phyloP scores from a whole-genome alignment of 2,329 filamentous ascomycete genomes.

The Cladosporium halotolerans region DNA sequence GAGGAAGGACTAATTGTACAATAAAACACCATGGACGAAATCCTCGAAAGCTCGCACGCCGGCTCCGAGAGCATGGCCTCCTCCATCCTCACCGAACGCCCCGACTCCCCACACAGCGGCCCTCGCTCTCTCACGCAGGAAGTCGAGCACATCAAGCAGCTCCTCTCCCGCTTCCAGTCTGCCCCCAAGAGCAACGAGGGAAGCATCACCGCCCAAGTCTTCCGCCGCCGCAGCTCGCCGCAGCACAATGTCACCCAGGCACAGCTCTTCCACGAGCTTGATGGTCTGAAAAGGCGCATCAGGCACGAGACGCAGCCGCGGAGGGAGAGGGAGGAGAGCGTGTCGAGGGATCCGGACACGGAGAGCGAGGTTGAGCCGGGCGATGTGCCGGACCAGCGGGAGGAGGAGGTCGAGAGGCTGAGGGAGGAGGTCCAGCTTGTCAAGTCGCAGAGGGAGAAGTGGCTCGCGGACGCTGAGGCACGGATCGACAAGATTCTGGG shows the following conservation, averaged over 20 bases:
- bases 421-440: conserved; percentile 22
- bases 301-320: conserved; percentile 14
- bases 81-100: conserved; percentile 1
- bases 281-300: conserved; percentile 26
- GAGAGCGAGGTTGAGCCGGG: conserved; percentile 21
- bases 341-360: conserved; percentile 18
- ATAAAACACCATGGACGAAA: conserved; percentile 3
- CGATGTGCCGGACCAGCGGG: conserved; percentile 24
- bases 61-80: conserved; percentile 13
- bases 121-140: conserved; percentile 18
- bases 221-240: conserved; percentile 12
- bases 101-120: background rate
- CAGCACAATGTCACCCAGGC: conserved; percentile 15
- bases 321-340: conserved; percentile 2
- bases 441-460: conserved; percentile 24
- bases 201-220: conserved; percentile 23
- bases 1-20: too few species aligned
- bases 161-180: conserved; percentile 17
- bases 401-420: conserved; percentile 27
- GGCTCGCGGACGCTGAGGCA: conserved; percentile 30
- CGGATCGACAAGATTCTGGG: conserved; percentile 28
- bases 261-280: conserved; percentile 22
- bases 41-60: background rate
- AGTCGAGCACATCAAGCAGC: conserved; percentile 21
- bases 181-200: conserved; percentile 13